Conservation (phyloP, 768 basidiomycete species). For the Kwoniella dendrophila region DNA sequence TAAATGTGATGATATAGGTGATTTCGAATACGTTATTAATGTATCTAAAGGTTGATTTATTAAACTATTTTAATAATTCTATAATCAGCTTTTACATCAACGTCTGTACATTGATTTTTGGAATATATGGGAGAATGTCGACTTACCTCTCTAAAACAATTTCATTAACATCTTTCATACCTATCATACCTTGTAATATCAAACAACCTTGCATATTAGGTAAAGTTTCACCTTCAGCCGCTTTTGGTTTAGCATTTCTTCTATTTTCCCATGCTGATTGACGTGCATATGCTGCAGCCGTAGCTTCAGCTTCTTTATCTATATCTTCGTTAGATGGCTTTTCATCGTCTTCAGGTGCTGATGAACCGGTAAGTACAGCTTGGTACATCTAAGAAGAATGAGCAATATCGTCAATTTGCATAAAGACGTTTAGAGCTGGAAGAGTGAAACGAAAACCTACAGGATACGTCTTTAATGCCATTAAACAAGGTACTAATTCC, state of each 20-base stretch:
- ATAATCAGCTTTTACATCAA: too few relatives aligned
- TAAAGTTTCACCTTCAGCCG: constrained; percentile 59
- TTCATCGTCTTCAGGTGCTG: constrained; percentile 24
- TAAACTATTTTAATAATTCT: constrained; percentile 60
- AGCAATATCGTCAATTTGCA: not conserved
- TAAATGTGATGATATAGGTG: constrained; percentile 73
- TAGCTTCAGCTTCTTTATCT: constrained; percentile 46
- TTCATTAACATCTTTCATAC: constrained; percentile 69
- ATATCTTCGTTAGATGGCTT: constrained; percentile 25
- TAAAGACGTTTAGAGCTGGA: too few relatives aligned
- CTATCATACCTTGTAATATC: constrained; percentile 78
- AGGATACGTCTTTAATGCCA: constrained; percentile 59
- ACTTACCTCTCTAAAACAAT: constrained; percentile 71
- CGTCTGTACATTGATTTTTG: not conserved
- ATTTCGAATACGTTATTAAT: constrained; percentile 65
- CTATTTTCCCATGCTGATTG: constrained; percentile 49
- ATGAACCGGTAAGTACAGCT: constrained; percentile 33
- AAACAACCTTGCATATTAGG: constrained; percentile 82
- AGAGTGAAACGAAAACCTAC: constrained; percentile 35
- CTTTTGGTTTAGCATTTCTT: constrained; percentile 39
- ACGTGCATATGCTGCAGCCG: constrained; percentile 45
- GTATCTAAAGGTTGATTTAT: constrained; percentile 64
- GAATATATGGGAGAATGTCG: not conserved
- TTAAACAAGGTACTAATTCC: constrained; percentile 68
- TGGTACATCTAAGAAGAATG: constrained; percentile 41